Conservation (phyloP, 345 rosid species). For the Corymbia maculata region DNA sequence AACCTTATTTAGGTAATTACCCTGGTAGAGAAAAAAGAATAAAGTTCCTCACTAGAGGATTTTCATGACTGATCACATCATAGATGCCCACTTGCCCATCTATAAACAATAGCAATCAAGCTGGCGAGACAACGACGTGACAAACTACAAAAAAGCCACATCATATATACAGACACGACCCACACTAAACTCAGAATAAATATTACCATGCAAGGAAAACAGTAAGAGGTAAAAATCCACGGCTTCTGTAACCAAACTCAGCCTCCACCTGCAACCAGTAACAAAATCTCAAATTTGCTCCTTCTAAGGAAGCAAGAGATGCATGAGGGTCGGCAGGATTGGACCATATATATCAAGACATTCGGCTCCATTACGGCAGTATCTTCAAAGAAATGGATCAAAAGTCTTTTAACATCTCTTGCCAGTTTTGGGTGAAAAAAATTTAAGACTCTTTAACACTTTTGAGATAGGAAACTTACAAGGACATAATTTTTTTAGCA, state of each 20-base stretch:
- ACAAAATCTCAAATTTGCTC: not conserved
- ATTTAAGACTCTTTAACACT: not conserved
- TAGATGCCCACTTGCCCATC: not conserved
- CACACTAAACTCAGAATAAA: not conserved
- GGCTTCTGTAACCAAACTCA: not conserved
- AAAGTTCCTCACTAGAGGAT: not conserved
- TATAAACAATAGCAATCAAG: not conserved
- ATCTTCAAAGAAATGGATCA: not conserved
- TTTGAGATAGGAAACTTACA: not conserved
- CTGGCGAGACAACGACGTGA: not conserved
- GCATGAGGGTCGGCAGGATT: not conserved
- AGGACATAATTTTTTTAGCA: not conserved
- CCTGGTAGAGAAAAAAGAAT: not conserved
- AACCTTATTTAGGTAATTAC: not conserved
- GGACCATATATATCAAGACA: not conserved
- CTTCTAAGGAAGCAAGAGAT: not conserved
- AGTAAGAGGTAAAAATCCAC: not conserved
- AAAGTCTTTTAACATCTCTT: not conserved
- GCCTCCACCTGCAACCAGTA: conserved; percentile 28
- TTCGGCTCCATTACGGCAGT: not conserved
- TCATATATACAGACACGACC: conserved; percentile 16
- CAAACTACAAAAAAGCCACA: not conserved
- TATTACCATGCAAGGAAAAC: not conserved
- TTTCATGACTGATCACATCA: not conserved
- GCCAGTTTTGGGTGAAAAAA: not conserved